Evolutionary conservation across 345 rosid genomes (phyloP).

Genomic region (Abelmoschus esculentus): DNA sequence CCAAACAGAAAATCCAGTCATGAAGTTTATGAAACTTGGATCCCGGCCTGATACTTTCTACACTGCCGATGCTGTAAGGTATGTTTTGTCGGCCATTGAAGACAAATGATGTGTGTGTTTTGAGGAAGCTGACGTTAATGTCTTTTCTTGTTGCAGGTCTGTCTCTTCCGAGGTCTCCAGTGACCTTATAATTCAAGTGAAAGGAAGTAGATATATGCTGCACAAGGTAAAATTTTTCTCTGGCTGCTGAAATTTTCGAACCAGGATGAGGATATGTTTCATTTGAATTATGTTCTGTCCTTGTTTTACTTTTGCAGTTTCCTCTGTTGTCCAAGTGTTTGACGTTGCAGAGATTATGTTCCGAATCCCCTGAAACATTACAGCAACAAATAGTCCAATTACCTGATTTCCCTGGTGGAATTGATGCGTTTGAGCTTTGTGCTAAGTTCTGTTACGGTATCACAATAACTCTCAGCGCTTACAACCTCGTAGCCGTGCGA

Average conservation of each 20-base stretch:
- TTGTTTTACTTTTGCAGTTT: constrained; percentile 42
- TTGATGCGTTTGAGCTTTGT: constrained; percentile 87
- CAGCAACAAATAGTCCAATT: constrained; percentile 61
- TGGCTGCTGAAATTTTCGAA: not conserved
- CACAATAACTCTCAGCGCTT: constrained; percentile 82
- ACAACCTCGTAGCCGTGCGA: constrained; percentile 80
- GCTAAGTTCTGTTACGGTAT: constrained; percentile 97
- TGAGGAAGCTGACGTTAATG: not conserved
- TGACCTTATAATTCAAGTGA: constrained; percentile 73
- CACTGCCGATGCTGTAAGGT: constrained; percentile 80
- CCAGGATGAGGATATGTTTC: not conserved
- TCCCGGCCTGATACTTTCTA: constrained; percentile 92
- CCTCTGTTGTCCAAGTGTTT: constrained; percentile 87
- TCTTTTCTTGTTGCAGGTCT: constrained; percentile 45
- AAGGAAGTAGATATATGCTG: constrained; percentile 74
- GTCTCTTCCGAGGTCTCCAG: constrained; percentile 92
- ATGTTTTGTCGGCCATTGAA: not conserved
- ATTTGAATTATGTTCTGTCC: constrained; percentile 9
- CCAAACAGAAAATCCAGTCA: constrained; percentile 24
- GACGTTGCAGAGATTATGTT: constrained; percentile 62
- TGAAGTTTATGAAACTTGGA: constrained; percentile 99
- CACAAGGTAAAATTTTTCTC: constrained; percentile 59
- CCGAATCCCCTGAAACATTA: constrained; percentile 66
- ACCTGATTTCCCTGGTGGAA: constrained; percentile 90
- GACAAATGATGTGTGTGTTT: not conserved